Base-by-base conservation (phyloP, 179 eudicot species). In the Dionaea muscipula region DNA sequence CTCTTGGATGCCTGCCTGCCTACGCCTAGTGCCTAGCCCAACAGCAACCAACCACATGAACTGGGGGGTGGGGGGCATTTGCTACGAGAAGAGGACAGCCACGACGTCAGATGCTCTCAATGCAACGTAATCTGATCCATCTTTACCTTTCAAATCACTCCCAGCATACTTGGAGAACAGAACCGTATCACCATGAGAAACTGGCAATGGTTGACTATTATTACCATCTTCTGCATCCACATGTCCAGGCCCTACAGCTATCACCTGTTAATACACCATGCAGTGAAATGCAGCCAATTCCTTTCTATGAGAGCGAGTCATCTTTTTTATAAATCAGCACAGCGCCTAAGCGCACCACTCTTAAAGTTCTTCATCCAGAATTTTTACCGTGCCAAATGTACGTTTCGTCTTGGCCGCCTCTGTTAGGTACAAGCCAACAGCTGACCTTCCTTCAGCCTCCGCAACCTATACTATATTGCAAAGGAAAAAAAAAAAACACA, bases 161-260 rank as follows among this genome's bases (percentile, higher is more conserved):
- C 93, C 96, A 0, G 91, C 93, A 58, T 82, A 91, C 64, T 82
- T 91, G 31, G 98, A 87, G 70, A 75, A 91, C 69, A 91, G 47
- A 31, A 91, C 94, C 1, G 88, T 80, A 68, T 70, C 64, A 38
- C 94, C 98, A 0, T 81, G 56, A 22, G 80, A 68, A 49, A 91
- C 73, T 5, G 96, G 71, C 15, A 84, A 53, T 2, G 91, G 72
- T 12, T 62, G 76, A 59, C 94, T 78, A 21, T 76, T 75, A 41
- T 94, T 94, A 41, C 82, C 83, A 46, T 94, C 96, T 47, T 84
- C 83, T 51, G 78, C 85, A 20, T 85, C 86, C 48, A 85, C 68
- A 45, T 55, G 62, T 39, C 96, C 94, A 53, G 94, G 87, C 16
- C 94, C 96, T 2, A 75, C 79, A 17, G 91, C 96, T 65, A 85